These are phyloP conservation scores for Trichocladium antarcticum DNA, from an alignment of 495 filamentous ascomycete species.

Conservation along the genomic window DNA sequence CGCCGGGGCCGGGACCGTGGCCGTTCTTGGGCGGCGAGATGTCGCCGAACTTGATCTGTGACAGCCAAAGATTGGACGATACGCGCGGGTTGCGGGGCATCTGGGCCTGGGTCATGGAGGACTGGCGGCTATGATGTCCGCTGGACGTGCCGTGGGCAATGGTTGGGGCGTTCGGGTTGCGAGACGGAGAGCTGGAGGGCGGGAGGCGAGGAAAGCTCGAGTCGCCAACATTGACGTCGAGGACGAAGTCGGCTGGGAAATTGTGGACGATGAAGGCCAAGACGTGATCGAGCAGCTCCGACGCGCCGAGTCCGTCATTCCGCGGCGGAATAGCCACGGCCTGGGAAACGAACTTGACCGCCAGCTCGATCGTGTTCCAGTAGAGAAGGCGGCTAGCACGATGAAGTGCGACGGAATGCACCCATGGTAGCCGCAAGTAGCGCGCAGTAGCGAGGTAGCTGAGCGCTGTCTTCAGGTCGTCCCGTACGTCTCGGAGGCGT, in stretches of 20 bases:
- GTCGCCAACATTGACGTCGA: conserved; percentile 34
- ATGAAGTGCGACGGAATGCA: conserved; percentile 36
- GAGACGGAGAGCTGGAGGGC: not conserved
- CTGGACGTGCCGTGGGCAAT: conserved; percentile 29
- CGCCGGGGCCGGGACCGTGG: conserved; percentile 5
- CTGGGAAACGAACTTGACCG: conserved; percentile 30
- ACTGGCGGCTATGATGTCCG: conserved; percentile 15
- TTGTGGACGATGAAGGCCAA: conserved; percentile 36
- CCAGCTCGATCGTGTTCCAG: conserved; percentile 46
- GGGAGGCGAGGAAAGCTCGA: conserved; percentile 29
- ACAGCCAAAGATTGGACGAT: conserved; percentile 40
- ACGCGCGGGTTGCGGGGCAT: conserved; percentile 19
- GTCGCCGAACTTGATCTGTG: conserved; percentile 57
- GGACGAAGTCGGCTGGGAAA: conserved; percentile 40
- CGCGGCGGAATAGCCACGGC: conserved; percentile 17
- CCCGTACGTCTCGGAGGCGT: conserved; percentile 18
- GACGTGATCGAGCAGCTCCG: conserved; percentile 27
- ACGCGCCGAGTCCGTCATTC: conserved; percentile 2
- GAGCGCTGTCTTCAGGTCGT: conserved; percentile 39
- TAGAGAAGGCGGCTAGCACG: conserved; percentile 36
- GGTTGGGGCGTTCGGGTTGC: conserved; percentile 13
- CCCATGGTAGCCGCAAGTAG: conserved; percentile 35
- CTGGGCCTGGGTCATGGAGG: conserved; percentile 12
- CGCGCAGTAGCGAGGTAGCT: conserved; percentile 44
- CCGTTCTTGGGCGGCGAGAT: conserved; percentile 36